Conservation (phyloP, 1,139 yeast genomes). For the Saccharomyces uvarum region DNA sequence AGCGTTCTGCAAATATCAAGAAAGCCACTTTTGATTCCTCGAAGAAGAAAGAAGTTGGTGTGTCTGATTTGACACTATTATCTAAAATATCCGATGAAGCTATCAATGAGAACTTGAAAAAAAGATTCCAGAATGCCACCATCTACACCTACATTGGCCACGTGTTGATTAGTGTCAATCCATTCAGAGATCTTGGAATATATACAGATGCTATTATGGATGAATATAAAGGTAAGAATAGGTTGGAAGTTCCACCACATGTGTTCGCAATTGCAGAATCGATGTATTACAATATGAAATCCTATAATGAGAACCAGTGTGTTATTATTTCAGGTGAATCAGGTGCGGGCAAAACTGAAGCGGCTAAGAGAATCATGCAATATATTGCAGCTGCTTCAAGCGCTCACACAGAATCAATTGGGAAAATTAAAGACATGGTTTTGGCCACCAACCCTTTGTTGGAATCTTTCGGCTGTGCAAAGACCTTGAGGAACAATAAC, state of each 20-base stretch:
- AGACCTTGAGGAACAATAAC: constrained; percentile 90
- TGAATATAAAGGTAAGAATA: constrained; percentile 80
- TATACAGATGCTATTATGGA: constrained; percentile 73
- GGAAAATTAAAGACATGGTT: constrained; percentile 92
- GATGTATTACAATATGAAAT: constrained; percentile 91
- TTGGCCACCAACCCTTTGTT: constrained; percentile 93
- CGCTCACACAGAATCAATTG: constrained; percentile 54
- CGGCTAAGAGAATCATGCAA: constrained; percentile 97
- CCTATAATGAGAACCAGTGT: constrained; percentile 92
- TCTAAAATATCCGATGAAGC: constrained; percentile 87
- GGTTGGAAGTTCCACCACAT: constrained; percentile 97
- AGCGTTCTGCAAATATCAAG: constrained; percentile 50
- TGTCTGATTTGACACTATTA: constrained; percentile 82
- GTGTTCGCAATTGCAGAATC: constrained; percentile 96
- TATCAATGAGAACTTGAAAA: constrained; percentile 84
- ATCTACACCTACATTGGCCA: constrained; percentile 87
- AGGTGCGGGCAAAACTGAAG: constrained; percentile 98
- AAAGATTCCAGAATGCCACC: constrained; percentile 80
- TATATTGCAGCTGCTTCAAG: constrained; percentile 83
- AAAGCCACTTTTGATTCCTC: constrained; percentile 84
- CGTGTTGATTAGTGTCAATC: constrained; percentile 90
- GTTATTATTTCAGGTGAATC: constrained; percentile 98
- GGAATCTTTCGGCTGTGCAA: constrained; percentile 99
- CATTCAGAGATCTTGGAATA: constrained; percentile 92
- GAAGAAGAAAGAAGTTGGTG: constrained; percentile 93